Conservation (phyloP, 1,284 basidiomycete genomes). For the Malassezia japonica region DNA sequence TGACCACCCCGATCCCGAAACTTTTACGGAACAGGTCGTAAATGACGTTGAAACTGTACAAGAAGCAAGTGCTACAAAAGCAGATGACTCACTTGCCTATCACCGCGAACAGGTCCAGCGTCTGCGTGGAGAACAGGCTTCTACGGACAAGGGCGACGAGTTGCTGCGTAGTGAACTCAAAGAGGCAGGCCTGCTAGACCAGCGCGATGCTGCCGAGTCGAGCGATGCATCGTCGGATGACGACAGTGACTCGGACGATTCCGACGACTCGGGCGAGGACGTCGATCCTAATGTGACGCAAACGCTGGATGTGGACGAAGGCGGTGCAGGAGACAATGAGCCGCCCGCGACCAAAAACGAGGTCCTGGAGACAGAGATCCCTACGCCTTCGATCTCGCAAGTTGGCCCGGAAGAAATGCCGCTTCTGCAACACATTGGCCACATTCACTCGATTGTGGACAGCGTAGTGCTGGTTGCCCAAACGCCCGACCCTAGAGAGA, state of each 20-base stretch:
- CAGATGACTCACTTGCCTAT: background rate
- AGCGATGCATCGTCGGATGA: no score
- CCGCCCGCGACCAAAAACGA: conserved; percentile 39
- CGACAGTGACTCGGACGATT: background rate
- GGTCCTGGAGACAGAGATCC: conserved; percentile 22
- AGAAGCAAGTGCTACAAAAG: background rate
- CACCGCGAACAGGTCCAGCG: background rate
- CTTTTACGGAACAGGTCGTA: no score
- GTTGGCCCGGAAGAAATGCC: conserved; percentile 20
- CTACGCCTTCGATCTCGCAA: conserved; percentile 20
- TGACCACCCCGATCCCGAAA: no score
- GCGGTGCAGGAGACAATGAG: conserved; percentile 1
- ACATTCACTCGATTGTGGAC: conserved; percentile 40
- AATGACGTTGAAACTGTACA: no score
- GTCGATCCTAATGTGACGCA: no score
- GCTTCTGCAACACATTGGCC: conserved; percentile 26
- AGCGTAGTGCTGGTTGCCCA: conserved; percentile 41
- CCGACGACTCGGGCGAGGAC: background rate
- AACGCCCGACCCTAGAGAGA: background rate
- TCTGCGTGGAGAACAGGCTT: background rate
- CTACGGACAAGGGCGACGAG: background rate
- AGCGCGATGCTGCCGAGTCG: no score
- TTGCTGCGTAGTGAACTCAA: background rate
- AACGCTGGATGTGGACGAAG: conserved; percentile 17
- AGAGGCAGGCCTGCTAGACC: background rate